Base-by-base conservation (phyloP, 108 stramenopile species). In the Cyclotella sp. region DNA sequence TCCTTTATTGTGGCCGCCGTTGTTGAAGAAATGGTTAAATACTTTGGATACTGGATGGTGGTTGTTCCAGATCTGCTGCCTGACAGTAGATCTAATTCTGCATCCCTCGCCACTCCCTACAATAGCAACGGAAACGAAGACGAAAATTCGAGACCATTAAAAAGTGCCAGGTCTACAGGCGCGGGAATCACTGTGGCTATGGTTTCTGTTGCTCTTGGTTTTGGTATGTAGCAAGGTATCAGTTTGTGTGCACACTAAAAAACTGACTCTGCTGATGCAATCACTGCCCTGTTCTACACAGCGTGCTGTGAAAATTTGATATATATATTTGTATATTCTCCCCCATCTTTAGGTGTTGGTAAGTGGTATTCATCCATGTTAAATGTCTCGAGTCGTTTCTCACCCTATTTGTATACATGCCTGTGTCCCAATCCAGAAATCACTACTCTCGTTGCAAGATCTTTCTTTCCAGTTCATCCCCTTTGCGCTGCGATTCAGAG, bases 401-500 rank as follows among this genome's bases (percentile, higher is more conserved):
- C 9, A 28, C 42, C 8, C 3, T 65, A 24, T 39, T 27, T 39
- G 51, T 52, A 53, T 28, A 53, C n/a, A n/a, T n/a, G n/a, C n/a
- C n/a, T n/a, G n/a, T n/a, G n/a, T n/a, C n/a, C n/a, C n/a, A n/a
- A n/a, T n/a, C n/a, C n/a, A 62, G 75, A 93, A 79, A 85, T 95
- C 3, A 70, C 81, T 24, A 86, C 90, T 14, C 80, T 95, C 10
- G n/a, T 93, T 22, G 86, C 86, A 18, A 81, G 95, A 29, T 81
- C 83, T 34, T 55, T 92, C 16, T 92, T 95, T 63, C 95, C 94
- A 0, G 82, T 93, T 42, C 95, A 95, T 51, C 91, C 95, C n/a
- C 78, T 95, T 24, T 88, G 86, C 29, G 92, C 92, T 26, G 95
- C 92, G 1, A 80, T 95, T 16, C 95, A 95, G 71, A 89, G 88